phyloP scores from a whole-genome alignment of 768 basidiomycete genomes.

The Serendipita vermifera region DNA sequence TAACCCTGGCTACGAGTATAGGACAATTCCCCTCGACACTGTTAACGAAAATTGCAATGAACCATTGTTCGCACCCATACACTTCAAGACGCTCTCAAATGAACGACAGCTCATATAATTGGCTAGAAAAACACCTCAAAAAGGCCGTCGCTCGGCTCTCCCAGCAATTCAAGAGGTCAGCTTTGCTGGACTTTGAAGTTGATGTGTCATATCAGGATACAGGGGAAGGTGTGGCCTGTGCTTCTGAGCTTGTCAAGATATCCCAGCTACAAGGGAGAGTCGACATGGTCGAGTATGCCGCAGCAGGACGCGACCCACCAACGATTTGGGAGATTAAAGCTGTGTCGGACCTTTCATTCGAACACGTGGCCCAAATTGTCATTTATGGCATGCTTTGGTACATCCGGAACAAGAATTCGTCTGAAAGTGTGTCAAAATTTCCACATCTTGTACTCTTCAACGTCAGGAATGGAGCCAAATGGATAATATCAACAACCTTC shows the following conservation, averaged over 20 bases:
- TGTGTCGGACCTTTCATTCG: background rate
- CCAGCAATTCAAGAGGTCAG: background rate
- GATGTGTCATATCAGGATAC: background rate
- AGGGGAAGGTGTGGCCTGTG: conserved; percentile 3
- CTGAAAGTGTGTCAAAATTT: background rate
- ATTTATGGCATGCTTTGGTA: conserved; percentile 9
- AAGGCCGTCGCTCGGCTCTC: background rate
- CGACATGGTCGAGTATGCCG: background rate
- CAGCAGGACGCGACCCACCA: background rate
- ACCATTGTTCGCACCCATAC: too few species aligned
- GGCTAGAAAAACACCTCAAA: conserved; percentile 5
- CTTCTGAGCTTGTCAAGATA: too few species aligned
- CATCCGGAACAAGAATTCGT: background rate
- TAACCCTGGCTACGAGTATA: background rate
- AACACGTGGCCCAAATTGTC: conserved; percentile 10
- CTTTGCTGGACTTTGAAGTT: conserved; percentile 4
- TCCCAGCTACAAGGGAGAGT: background rate
- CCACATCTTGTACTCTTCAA: conserved; percentile 10
- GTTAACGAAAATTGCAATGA: too few species aligned
- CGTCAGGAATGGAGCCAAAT: conserved; percentile 11
- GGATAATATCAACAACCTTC: background rate
- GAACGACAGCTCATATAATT: conserved; percentile 2
- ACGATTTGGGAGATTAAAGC: conserved; percentile 12
- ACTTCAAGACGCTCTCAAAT: conserved; percentile 8
- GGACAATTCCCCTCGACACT: background rate